phyloP scores from a whole-genome alignment of 257 asterid genomes.

The Eucommia ulmoides region DNA sequence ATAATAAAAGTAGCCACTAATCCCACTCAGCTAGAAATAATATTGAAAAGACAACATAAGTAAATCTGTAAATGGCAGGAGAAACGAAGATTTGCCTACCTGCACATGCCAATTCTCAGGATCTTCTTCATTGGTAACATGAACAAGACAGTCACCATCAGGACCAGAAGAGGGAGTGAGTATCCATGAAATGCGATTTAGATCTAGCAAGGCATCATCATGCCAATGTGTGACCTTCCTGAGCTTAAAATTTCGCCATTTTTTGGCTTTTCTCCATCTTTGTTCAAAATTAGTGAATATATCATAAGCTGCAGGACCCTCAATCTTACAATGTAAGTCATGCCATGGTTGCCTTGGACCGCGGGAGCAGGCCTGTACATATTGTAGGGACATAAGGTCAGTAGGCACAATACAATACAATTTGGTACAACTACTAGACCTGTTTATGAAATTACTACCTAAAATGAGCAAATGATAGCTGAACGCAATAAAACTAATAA shows the following conservation, averaged over 20 bases:
- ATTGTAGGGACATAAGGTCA: neutral
- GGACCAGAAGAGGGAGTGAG: conserved; percentile 1
- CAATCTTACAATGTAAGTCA: conserved; percentile 45
- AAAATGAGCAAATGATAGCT: too few relatives aligned
- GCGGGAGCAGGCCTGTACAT: conserved; percentile 1
- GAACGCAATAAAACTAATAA: too few relatives aligned
- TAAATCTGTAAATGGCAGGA: neutral
- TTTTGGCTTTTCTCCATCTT: conserved; percentile 44
- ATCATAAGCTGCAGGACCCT: conserved; percentile 53
- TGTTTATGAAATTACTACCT: too few relatives aligned
- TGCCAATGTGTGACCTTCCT: conserved; percentile 30
- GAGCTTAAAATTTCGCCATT: conserved; percentile 24
- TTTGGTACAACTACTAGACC: too few relatives aligned
- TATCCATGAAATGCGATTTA: conserved; percentile 2
- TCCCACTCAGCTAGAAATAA: neutral
- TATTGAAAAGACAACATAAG: neutral
- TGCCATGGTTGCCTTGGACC: conserved; percentile 67
- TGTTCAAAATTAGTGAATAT: conserved; percentile 50
- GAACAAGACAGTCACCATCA: neutral
- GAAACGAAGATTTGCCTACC: conserved; percentile 14
- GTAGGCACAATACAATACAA: too few relatives aligned
- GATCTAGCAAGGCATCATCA: conserved; percentile 34
- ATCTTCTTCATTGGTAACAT: conserved; percentile 16
- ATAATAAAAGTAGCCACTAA: neutral
- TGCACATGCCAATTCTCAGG: conserved; percentile 53